Conservation (phyloP, 2,329 filamentous ascomycete genomes). For the Colletotrichum destructivum region DNA sequence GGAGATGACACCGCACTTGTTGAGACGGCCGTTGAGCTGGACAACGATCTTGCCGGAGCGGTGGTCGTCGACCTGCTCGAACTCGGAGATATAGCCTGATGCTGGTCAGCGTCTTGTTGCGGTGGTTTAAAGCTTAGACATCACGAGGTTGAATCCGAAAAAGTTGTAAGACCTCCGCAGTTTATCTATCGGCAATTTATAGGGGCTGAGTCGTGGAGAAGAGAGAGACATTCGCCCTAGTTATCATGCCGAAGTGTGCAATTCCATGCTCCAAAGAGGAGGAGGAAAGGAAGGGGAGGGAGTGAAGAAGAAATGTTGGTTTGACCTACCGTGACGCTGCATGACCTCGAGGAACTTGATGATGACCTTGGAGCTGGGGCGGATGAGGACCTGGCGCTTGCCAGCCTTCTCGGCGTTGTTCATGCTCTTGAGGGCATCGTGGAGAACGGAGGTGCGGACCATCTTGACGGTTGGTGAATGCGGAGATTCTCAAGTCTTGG, state of each 20-base stretch:
- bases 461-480: slow-evolving; percentile 80
- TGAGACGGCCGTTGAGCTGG: slow-evolving; percentile 98
- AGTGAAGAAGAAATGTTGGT: slow-evolving; percentile 13
- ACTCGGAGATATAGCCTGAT: slow-evolving; percentile 95
- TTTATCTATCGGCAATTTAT: slow-evolving; percentile 99
- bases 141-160: slow-evolving; percentile 79
- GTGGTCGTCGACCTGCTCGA: slow-evolving; percentile 99
- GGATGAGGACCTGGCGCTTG: slow-evolving; percentile 99
- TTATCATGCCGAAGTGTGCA: slow-evolving; percentile 96
- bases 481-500: slow-evolving; percentile 86
- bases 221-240: slow-evolving; percentile 94
- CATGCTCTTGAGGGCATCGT: slow-evolving; percentile 99
- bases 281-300: slow-evolving; percentile 10
- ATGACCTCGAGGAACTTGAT: slow-evolving; percentile 99
- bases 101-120: slow-evolving; percentile 81
- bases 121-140: slow-evolving; percentile 93
- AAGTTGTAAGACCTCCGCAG: slow-evolving; percentile 98
- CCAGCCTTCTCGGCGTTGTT: slow-evolving; percentile 99
- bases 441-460: slow-evolving; percentile 99
- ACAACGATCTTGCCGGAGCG: slow-evolving; percentile 99
- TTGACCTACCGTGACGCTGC: slow-evolving; percentile 96
- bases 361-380: slow-evolving; percentile 99
- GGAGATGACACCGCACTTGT: slow-evolving; percentile 99
- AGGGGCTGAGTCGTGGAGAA: slow-evolving; percentile 92
- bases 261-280: slow-evolving; percentile 30